Evolutionary conservation across 2,329 filamentous ascomycete genomes (phyloP), one percentile per base, ranked within the genome.

Genomic region (Scopulariopsis brevicaulis): DNA sequence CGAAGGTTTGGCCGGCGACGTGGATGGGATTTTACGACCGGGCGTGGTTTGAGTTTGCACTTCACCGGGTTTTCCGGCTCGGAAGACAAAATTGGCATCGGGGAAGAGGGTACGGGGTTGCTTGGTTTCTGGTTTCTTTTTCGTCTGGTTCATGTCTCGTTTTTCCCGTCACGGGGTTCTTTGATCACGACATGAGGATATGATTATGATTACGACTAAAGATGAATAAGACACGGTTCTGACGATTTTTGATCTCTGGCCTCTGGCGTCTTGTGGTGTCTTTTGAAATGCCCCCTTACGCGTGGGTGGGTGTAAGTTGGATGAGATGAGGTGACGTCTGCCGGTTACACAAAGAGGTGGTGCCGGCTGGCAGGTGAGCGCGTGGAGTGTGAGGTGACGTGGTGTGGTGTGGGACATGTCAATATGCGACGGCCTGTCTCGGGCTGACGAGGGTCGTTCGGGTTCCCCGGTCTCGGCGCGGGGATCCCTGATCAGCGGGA

Each of bases 161-260:
- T 57, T 59, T 56, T 28, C 37, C 50, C 55, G 28, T 54, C 57
- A 51, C 50, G 35, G 51, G 54, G 46, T 46, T 50, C n/a, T 22
- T 24, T 50, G 18, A 50, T 50, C 46, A 24, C 46, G 15, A n/a
- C 32, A 54, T 32, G 53, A 54, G 18, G 53, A 37, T 54, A 54
- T 54, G 53, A 40, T 54, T 37, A 54, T 54, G 53, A 54, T 54
- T 54, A 54, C 20, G 53, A 40, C 20, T 54, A 12, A 34, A 54
- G 32, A 53, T 32, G 15, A 53, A 32, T 34, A 53, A 53, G 24
- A 53, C 15, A 32, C 25, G 51, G 24, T 58, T 56, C 37, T 54
- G 24, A 54, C 52, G 28, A 40, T 43, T n/a, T 50, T 48, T 48
- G 48, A 22, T 43, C 6, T 32, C 4, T 11, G 18, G 14, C 46